A percentile compares a stretch with the other conserved stretches of the same genome.
These are phyloP conservation scores for Fonsecaea pugnacius DNA, from an alignment of 2,329 filamentous ascomycete species.

Conservation along the genomic window DNA sequence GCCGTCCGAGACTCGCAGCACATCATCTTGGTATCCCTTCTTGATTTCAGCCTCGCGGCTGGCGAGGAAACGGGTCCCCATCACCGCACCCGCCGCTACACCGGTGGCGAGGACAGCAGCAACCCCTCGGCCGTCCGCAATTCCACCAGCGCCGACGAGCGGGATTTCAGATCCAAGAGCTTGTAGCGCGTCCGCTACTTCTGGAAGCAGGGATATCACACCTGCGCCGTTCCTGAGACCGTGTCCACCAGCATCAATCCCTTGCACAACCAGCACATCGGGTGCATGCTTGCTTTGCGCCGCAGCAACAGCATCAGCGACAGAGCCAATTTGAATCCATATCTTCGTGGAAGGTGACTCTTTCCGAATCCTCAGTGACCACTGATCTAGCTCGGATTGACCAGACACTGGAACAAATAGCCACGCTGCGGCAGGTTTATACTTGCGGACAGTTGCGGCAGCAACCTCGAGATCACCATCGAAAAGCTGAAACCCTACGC, in stretches of 20 bases:
- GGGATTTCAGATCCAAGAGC: conserved; percentile 42
- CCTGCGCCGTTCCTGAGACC: conserved; percentile 52
- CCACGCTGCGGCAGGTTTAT: conserved; percentile 45
- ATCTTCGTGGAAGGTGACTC: conserved; percentile 49
- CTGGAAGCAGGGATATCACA: conserved; percentile 55
- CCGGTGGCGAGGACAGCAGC: conserved; percentile 57
- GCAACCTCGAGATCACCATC: conserved; percentile 17
- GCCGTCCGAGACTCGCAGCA: conserved; percentile 55
- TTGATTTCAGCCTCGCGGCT: conserved; percentile 52
- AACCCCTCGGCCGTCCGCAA: conserved; percentile 56
- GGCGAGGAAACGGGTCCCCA: conserved; percentile 69
- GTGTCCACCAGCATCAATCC: conserved; percentile 60
- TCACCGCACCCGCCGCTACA: conserved; percentile 55
- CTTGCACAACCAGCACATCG: conserved; percentile 58
- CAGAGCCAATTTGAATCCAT: conserved; percentile 58
- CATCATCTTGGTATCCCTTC: conserved; percentile 54
- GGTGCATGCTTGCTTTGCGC: conserved; percentile 42
- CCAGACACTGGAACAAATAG: conserved; percentile 42
- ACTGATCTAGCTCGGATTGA: conserved; percentile 43
- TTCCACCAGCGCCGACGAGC: conserved; percentile 58
- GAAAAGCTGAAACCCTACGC: conserved; percentile 48
- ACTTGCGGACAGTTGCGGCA: conserved; percentile 38
- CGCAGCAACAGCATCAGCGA: conserved; percentile 52
- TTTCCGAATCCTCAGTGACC: conserved; percentile 50
- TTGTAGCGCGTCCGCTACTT: conserved; percentile 50